phyloP scores from a whole-genome alignment of 345 rosid genomes.

The Clarkia xantiana region DNA sequence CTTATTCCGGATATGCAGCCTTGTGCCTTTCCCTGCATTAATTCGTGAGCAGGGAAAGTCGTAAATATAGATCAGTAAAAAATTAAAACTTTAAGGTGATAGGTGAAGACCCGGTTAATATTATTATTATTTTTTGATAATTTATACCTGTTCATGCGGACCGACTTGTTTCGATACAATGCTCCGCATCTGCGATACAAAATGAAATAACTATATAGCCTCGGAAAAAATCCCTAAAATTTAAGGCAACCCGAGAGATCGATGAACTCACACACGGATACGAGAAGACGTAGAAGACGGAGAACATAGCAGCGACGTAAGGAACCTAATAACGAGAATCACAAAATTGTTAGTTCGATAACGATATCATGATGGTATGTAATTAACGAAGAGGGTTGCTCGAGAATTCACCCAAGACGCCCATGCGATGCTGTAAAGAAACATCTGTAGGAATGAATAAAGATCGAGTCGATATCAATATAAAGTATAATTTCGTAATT shows the following conservation, averaged over 20 bases:
- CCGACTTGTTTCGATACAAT: constrained; percentile 85
- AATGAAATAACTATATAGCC: too few relatives aligned
- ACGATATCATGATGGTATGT: background rate
- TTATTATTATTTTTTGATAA: background rate
- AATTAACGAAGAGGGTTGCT: constrained; percentile 1
- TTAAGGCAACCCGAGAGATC: constrained; percentile 1
- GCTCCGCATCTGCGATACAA: constrained; percentile 52
- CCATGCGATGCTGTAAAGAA: constrained; percentile 78
- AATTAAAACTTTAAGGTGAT: too few relatives aligned
- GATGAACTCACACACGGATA: constrained; percentile 62
- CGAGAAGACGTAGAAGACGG: constrained; percentile 42
- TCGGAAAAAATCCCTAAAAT: too few relatives aligned
- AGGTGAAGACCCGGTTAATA: too few relatives aligned
- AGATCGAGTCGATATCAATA: background rate
- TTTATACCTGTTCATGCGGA: constrained; percentile 56
- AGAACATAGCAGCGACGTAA: constrained; percentile 54
- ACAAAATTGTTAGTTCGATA: constrained; percentile 1
- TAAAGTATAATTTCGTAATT: background rate
- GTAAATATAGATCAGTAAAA: too few relatives aligned
- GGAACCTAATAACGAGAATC: constrained; percentile 40
- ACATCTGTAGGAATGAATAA: constrained; percentile 37
- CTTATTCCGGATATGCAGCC: constrained; percentile 78
- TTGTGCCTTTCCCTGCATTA: constrained; percentile 75
- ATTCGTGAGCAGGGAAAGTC: background rate
- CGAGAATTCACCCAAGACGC: constrained; percentile 48